Conservation (phyloP, 768 basidiomycete species). For the Pleurotus tuber-regium region DNA sequence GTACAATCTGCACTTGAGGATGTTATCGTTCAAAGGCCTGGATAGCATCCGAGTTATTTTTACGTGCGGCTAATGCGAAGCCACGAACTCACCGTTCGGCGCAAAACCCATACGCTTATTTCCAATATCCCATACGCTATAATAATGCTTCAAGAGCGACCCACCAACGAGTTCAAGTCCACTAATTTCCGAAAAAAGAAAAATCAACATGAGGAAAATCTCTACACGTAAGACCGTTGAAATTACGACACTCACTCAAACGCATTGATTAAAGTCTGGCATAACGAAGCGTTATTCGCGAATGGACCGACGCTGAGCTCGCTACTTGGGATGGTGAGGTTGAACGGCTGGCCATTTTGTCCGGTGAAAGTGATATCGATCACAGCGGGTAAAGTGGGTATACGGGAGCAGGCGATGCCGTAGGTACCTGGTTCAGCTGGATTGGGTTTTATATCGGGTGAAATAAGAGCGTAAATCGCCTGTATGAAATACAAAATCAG, state of each 20-base stretch:
- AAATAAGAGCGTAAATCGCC: slow-evolving; percentile 58
- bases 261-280: slow-evolving; percentile 61
- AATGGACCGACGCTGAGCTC: slow-evolving; percentile 61
- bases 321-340: slow-evolving; percentile 54
- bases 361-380: slow-evolving; percentile 56
- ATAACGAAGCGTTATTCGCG: slow-evolving; percentile 42
- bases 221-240: background rate
- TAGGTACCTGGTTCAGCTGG: slow-evolving; percentile 51
- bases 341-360: slow-evolving; percentile 45
- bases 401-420: slow-evolving; percentile 49
- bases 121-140: slow-evolving; percentile 56
- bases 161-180: slow-evolving; percentile 50
- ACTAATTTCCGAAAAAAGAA: too few relatives aligned
- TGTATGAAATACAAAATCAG: slow-evolving; percentile 20
- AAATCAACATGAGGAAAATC: background rate
- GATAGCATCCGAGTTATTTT: too few relatives aligned
- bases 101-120: slow-evolving; percentile 51
- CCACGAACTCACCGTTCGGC: slow-evolving; percentile 18
- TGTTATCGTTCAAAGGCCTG: too few relatives aligned
- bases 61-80: too few relatives aligned
- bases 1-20: too few relatives aligned
- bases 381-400: slow-evolving; percentile 44
- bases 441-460: slow-evolving; percentile 53
- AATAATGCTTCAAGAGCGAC: slow-evolving; percentile 58
- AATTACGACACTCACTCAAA: slow-evolving; percentile 28